A percentile compares a stretch with the other conserved stretches of the same genome.
These are phyloP conservation scores for Shiraia bambusicola DNA, from an alignment of 2,329 filamentous ascomycete species.

Conservation along the genomic window DNA sequence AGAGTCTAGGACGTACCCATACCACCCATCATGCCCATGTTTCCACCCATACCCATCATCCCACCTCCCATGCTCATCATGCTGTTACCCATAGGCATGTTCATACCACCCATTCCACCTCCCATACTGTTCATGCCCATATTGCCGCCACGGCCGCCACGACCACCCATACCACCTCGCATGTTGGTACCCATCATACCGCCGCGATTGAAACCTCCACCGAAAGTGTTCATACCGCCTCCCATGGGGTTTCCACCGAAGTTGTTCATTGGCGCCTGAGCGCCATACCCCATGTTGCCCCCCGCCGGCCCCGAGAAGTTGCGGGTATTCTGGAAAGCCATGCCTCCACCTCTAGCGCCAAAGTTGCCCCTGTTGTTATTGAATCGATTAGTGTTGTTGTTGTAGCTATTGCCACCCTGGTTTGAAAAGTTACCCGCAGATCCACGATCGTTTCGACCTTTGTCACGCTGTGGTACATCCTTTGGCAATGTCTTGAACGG, in stretches of 20 bases:
- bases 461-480: slow-evolving; percentile 73
- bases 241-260: slow-evolving; percentile 45
- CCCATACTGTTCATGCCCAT: slow-evolving; percentile 44
- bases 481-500: slow-evolving; percentile 91
- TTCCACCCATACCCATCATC: slow-evolving; percentile 39
- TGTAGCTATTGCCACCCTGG: slow-evolving; percentile 49
- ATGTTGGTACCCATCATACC: slow-evolving; percentile 41
- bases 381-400: slow-evolving; percentile 46
- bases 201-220: slow-evolving; percentile 47
- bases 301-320: slow-evolving; percentile 39
- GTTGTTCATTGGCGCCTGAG: slow-evolving; percentile 46
- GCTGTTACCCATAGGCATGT: slow-evolving; percentile 42
- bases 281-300: slow-evolving; percentile 46
- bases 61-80: slow-evolving; percentile 46
- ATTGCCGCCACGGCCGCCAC: slow-evolving; percentile 38
- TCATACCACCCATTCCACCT: slow-evolving; percentile 40
- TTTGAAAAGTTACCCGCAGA: slow-evolving; percentile 46
- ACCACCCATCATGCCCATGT: slow-evolving; percentile 39
- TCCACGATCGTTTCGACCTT: slow-evolving; percentile 62
- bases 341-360: slow-evolving; percentile 31
- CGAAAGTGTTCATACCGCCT: slow-evolving; percentile 42
- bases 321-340: slow-evolving; percentile 41
- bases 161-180: slow-evolving; percentile 52
- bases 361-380: slow-evolving; percentile 38
- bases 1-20: slow-evolving; percentile 31